Conservation (phyloP, 805 yeast species). For the Kuraishia hungarica region DNA sequence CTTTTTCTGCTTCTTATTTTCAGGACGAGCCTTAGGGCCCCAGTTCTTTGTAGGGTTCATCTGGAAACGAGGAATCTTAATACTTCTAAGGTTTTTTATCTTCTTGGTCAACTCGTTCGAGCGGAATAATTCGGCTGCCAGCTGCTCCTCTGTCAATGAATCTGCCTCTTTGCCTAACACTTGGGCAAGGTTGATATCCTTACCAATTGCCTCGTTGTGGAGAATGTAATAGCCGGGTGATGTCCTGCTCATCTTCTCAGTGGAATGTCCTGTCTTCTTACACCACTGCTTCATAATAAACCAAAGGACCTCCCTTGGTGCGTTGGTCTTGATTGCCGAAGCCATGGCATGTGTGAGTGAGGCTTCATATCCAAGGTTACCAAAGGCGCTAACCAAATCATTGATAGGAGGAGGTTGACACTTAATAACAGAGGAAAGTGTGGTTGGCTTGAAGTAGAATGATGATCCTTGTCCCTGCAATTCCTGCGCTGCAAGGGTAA, state of each 20-base stretch:
- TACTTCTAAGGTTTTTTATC: conserved; percentile 54
- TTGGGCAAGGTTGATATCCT: conserved; percentile 20
- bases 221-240: conserved; percentile 54
- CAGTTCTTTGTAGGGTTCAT: conserved; percentile 90
- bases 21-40: conserved; percentile 93
- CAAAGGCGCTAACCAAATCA: conserved; percentile 66
- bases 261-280: conserved; percentile 29
- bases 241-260: conserved; percentile 34
- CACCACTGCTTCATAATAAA: conserved; percentile 61
- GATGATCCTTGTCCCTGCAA: conserved; percentile 44
- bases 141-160: conserved; percentile 14
- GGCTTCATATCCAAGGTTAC: conserved; percentile 74
- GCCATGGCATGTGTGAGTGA: conserved; percentile 87
- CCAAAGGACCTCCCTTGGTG: conserved; percentile 78
- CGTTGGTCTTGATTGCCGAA: conserved; percentile 82
- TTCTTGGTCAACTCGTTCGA: conserved; percentile 47
- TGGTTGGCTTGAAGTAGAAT: conserved; percentile 78
- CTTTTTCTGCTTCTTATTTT: conserved; percentile 7
- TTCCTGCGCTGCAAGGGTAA: conserved; percentile 74
- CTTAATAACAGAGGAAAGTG: conserved; percentile 65
- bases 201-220: conserved; percentile 29
- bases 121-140: conserved; percentile 44
- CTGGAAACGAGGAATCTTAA: conserved; percentile 82
- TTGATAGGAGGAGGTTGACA: conserved; percentile 79
- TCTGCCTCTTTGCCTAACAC: conserved; percentile 4